These are phyloP conservation scores for Arthroderma uncinatum DNA, from an alignment of 2,329 filamentous ascomycete genomes.

Conservation along the genomic window DNA sequence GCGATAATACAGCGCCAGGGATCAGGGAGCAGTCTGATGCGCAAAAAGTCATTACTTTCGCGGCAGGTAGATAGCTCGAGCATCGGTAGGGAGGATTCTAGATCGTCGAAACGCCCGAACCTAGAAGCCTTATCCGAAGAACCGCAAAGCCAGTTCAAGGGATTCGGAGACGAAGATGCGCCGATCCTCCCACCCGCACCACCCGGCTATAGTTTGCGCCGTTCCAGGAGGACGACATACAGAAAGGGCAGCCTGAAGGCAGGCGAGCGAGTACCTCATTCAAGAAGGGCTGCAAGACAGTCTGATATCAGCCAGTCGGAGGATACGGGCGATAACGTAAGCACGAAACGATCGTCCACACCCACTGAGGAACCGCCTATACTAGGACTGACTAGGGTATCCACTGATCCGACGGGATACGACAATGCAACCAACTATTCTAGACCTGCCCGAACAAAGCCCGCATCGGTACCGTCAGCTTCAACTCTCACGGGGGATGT, in stretches of 20 bases:
- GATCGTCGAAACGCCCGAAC: conserved; percentile 6
- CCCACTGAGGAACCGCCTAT: conserved; percentile 27
- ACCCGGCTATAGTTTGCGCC: conserved; percentile 66
- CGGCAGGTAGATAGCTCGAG: conserved; percentile 71
- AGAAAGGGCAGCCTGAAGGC: conserved; percentile 75
- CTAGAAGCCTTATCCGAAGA: conserved; percentile 15
- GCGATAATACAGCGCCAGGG: conserved; percentile 42
- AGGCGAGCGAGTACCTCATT: conserved; percentile 62
- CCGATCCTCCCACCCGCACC: conserved; percentile 70
- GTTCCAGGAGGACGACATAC: conserved; percentile 87
- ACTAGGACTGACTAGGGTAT: conserved; percentile 25
- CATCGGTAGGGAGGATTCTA: conserved; percentile 17
- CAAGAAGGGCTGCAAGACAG: conserved; percentile 57
- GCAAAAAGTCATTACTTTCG: conserved; percentile 94
- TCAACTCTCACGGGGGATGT: not conserved
- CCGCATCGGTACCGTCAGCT: conserved; percentile 17
- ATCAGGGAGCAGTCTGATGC: conserved; percentile 51
- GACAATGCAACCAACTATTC: conserved; percentile 39
- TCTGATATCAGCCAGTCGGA: conserved; percentile 19
- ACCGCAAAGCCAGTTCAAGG: conserved; percentile 5
- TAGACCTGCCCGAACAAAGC: conserved; percentile 18
- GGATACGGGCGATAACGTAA: conserved; percentile 35
- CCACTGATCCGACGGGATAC: conserved; percentile 28
- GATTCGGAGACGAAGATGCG: conserved; percentile 51
- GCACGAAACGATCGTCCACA: conserved; percentile 23